Evolutionary conservation across 1,284 basidiomycete species (phyloP).

Genomic region (Phellinidium pouzarii): DNA sequence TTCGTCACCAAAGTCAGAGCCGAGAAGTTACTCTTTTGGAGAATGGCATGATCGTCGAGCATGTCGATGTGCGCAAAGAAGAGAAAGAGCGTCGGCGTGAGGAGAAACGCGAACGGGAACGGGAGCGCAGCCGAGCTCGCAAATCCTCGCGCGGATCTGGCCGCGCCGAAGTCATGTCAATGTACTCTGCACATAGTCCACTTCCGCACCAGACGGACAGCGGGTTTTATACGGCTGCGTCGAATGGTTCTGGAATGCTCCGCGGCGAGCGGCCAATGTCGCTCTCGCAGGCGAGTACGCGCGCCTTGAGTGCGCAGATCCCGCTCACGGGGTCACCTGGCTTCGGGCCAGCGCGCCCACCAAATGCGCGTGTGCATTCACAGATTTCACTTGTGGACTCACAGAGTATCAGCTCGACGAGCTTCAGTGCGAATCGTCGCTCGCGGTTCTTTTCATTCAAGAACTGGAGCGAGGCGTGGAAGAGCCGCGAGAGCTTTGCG

Average conservation of each 20-base stretch:
- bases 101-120: constrained; percentile 38
- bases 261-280: constrained; percentile 39
- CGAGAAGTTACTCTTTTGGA: constrained; percentile 75
- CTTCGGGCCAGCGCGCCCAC: constrained; percentile 49
- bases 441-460: constrained; percentile 79
- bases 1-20: constrained; percentile 17
- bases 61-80: constrained; percentile 75
- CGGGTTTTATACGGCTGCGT: constrained; percentile 33
- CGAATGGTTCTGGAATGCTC: constrained; percentile 9
- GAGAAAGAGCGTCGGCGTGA: constrained; percentile 65
- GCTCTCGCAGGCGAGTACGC: constrained; percentile 45
- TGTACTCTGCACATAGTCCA: constrained; percentile 58
- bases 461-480: constrained; percentile 69
- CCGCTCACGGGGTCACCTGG: constrained; percentile 22
- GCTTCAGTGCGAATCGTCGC: constrained; percentile 45
- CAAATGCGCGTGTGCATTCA: constrained; percentile 57
- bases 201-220: constrained; percentile 48
- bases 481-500: constrained; percentile 72
- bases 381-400: constrained; percentile 74
- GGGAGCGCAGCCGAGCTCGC: constrained; percentile 44
- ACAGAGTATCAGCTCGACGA: constrained; percentile 60
- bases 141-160: constrained; percentile 57
- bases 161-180: constrained; percentile 57
- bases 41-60: constrained; percentile 82
- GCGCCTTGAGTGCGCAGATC: constrained; percentile 45